Evolutionary conservation across 345 rosid genomes (phyloP).

Genomic region (Barbarea vulgaris): DNA sequence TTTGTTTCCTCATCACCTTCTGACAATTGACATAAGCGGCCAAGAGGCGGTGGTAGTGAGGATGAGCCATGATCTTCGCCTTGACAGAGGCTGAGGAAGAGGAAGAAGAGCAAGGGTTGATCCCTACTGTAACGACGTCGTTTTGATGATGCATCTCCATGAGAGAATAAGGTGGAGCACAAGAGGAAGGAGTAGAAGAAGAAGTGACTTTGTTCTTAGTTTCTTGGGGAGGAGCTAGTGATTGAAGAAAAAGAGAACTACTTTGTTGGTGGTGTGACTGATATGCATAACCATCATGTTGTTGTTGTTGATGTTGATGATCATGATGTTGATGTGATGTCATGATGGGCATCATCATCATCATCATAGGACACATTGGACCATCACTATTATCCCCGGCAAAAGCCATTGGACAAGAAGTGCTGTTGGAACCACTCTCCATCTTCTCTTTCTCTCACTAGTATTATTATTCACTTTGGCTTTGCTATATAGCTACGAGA

Average conservation of each 20-base stretch:
- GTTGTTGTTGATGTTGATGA: conserved; percentile 40
- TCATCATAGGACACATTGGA: conserved; percentile 59
- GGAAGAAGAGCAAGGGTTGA: conserved; percentile 38
- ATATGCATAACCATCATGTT: conserved; percentile 49
- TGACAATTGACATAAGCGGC: conserved; percentile 91
- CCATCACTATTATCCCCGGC: conserved; percentile 71
- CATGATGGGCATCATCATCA: conserved; percentile 72
- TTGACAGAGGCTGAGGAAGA: conserved; percentile 54
- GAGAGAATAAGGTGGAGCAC: conserved; percentile 56
- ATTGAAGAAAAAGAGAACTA: conserved; percentile 40
- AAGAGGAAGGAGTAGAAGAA: conserved; percentile 44
- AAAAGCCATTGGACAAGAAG: conserved; percentile 67
- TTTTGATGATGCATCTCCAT: conserved; percentile 59
- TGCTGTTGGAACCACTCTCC: conserved; percentile 79
- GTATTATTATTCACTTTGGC: conserved; percentile 46
- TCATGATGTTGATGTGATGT: conserved; percentile 45
- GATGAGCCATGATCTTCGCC: conserved; percentile 98
- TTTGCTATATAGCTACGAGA: conserved; percentile 45
- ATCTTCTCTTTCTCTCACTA: conserved; percentile 47
- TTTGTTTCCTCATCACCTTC: conserved; percentile 56
- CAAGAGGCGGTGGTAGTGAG: conserved; percentile 91
- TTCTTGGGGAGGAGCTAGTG: conserved; percentile 40
- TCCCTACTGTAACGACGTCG: conserved; percentile 23
- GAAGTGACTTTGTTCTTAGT: conserved; percentile 40
- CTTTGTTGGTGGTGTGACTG: conserved; percentile 47